Percentiles rank a stretch among this genome's conserved stretches.
Conservation (phyloP, 805 yeast genomes). For the Hanseniaspora mollemarum region DNA sequence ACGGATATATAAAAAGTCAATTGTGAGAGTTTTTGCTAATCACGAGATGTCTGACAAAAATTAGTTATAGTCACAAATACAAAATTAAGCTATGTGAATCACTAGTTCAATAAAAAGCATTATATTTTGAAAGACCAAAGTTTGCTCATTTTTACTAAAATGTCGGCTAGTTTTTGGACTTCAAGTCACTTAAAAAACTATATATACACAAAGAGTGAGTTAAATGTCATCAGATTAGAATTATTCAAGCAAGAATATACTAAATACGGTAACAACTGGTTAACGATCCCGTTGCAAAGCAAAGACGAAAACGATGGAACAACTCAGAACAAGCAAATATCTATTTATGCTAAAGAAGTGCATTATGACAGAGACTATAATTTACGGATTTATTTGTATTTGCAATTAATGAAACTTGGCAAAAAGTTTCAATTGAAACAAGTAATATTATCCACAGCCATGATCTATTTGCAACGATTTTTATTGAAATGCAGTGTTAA, state of each 20-base stretch:
- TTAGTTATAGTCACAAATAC: no score
- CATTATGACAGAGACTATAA: slow-evolving; percentile 42
- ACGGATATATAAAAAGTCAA: no score
- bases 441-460: slow-evolving; percentile 78
- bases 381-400: slow-evolving; percentile 69
- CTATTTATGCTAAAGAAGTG: slow-evolving; percentile 33
- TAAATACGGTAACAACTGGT: slow-evolving; percentile 12
- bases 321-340: slow-evolving; percentile 33
- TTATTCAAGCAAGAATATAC: slow-evolving; percentile 9
- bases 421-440: slow-evolving; percentile 68
- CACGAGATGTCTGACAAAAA: no score
- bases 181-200: slow-evolving; percentile 55
- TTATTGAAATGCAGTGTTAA: slow-evolving; percentile 57
- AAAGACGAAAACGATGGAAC: slow-evolving; percentile 8
- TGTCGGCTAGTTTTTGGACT: slow-evolving; percentile 82
- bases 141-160: slow-evolving; percentile 15
- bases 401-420: slow-evolving; percentile 63
- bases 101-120: neutral
- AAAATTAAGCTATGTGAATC: no score
- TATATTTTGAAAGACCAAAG: no score
- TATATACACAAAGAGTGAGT: slow-evolving; percentile 6
- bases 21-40: no score
- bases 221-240: slow-evolving; percentile 11
- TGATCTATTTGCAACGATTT: slow-evolving; percentile 70
- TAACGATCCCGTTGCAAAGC: slow-evolving; percentile 9